These are phyloP conservation scores for Neopestalotiopsis sp. DNA, from an alignment of 2,329 filamentous ascomycete species.

Conservation along the genomic window DNA sequence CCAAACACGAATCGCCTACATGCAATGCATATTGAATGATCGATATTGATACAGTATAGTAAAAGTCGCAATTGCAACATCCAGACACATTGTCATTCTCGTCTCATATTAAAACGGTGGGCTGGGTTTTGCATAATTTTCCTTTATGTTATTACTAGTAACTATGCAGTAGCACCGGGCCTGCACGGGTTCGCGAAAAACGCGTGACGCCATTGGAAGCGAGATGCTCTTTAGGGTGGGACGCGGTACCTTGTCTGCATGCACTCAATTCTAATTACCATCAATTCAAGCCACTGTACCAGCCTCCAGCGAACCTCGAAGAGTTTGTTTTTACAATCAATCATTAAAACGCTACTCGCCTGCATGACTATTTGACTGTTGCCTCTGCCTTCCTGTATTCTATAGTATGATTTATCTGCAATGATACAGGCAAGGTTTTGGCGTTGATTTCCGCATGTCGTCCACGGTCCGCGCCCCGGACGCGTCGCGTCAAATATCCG, in stretches of 20 bases:
- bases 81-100: not conserved
- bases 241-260: not conserved
- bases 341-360: not conserved
- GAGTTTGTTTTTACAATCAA: not conserved
- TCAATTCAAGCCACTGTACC: not conserved
- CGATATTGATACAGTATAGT: not conserved
- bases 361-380: not conserved
- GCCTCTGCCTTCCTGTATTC: slow-evolving; percentile 19
- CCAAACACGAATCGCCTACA: no score
- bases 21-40: not conserved
- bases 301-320: not conserved
- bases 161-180: not conserved
- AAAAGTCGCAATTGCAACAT: not conserved
- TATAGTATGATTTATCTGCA: slow-evolving; percentile 25
- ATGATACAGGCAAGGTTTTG: slow-evolving; percentile 32
- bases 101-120: not conserved
- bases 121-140: not conserved
- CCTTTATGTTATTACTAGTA: not conserved
- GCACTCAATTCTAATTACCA: not conserved
- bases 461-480: slow-evolving; percentile 40
- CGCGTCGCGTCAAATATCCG: slow-evolving; percentile 53
- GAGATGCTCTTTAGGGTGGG: not conserved
- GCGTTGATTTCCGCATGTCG: slow-evolving; percentile 28
- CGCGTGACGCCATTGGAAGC: not conserved
- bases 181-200: not conserved